Base-by-base conservation (phyloP, 306 rosid genomes). In the Quercus variabilis region DNA sequence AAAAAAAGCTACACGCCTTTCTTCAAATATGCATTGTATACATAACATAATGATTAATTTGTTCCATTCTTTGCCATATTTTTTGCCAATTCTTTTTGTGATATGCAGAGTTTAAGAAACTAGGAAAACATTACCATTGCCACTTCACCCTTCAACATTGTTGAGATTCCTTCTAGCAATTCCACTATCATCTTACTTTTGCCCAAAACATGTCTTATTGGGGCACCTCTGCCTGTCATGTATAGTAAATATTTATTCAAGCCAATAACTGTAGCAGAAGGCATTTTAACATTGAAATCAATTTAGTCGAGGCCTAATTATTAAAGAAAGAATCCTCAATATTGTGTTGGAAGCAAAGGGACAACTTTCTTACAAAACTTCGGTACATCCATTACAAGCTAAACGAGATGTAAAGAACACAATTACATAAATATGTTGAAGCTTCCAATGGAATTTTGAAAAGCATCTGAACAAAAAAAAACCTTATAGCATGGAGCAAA, bases 61-160 rank as follows among this genome's bases (percentile, higher is more conserved):
- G 19, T 46, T 68, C 49, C 72, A 68, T n/a, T 35, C 12, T 68
- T 68, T 19, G 25, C 15, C 71, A 33, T 67, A 18, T 67, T 1
- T 59, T 33, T 67, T 67, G 18, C 28, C 14, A 18, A 63, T 63
- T 60, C 12, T 64, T 18, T 18, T 17, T 64, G 31, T 28, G 41
- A 6, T 18, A 71, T 71, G 51, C 15, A 15, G 25, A 73, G 74
- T 38, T 31, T 19, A 33, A 17, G 67, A 65, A 74, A 54, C 72
- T 7, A 33, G n/a, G 25, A 59, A 82, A 72, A 78, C 18, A 21
- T 83, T 96, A 96, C 99, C 98, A 89, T 91, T 68, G 96, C 96
- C 62, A 93, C 90, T 93, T 96, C 98, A 63, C 93, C 96, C 92
- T 93, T 93, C 84, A 84, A 83, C 99, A 93, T 91, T 21, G 97